These are phyloP conservation scores for Discostella pseudostelligera DNA, from an alignment of 108 stramenopile genomes.

Conservation along the genomic window DNA sequence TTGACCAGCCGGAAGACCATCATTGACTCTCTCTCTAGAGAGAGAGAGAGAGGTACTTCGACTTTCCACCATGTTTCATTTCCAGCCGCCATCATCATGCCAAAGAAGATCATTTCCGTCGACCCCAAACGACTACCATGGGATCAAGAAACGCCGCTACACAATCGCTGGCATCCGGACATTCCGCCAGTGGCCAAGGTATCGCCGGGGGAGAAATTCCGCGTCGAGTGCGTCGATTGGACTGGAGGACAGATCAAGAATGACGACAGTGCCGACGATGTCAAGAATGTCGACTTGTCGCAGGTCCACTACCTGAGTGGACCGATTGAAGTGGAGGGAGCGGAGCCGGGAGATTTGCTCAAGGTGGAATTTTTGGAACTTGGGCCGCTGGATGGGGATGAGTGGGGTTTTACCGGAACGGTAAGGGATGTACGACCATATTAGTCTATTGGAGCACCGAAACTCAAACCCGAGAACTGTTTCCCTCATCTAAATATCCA, in stretches of 20 bases:
- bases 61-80: too few species aligned
- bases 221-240: slow-evolving; percentile 72
- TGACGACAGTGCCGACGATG: slow-evolving; percentile 60
- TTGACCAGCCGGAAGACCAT: too few species aligned
- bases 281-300: slow-evolving; percentile 67
- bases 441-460: too few species aligned
- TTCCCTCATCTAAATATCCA: too few species aligned
- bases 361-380: slow-evolving; percentile 67
- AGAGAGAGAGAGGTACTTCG: too few species aligned
- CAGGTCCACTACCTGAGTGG: slow-evolving; percentile 73
- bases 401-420: slow-evolving; percentile 70
- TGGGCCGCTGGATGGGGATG: slow-evolving; percentile 61
- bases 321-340: slow-evolving; percentile 54
- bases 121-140: slow-evolving; percentile 59
- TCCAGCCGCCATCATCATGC: slow-evolving; percentile 31
- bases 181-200: slow-evolving; percentile 67
- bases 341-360: slow-evolving; percentile 61
- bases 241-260: slow-evolving; percentile 73
- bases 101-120: slow-evolving; percentile 54
- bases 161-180: slow-evolving; percentile 73
- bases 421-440: too few species aligned
- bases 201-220: slow-evolving; percentile 56
- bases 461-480: too few species aligned
- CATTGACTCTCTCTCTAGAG: too few species aligned
- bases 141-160: slow-evolving; percentile 65